Conservation (phyloP, 202 grass and related monocot species). For the Schoenoplectus triqueter region DNA sequence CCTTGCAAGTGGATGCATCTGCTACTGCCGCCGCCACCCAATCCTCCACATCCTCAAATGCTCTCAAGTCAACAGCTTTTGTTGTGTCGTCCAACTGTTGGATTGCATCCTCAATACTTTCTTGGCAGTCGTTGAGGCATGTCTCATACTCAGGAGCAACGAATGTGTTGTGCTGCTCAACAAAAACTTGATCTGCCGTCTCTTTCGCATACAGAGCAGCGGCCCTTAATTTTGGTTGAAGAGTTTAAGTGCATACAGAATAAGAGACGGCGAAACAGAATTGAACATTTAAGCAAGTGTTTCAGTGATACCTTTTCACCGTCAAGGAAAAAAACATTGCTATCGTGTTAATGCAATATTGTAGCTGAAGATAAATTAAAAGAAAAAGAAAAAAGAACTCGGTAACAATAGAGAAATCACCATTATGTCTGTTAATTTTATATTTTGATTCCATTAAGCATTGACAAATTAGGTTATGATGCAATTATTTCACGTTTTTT, state of each 20-base stretch:
- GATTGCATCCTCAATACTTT: conserved; percentile 65
- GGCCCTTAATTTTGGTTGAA: conserved; percentile 12
- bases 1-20: conserved; percentile 56
- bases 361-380: not conserved
- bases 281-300: not conserved
- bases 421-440: not conserved
- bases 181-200: conserved; percentile 32
- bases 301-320: no score
- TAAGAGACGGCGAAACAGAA: conserved; percentile 1
- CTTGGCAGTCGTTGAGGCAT: conserved; percentile 71
- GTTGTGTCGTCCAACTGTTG: conserved; percentile 65
- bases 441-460: not conserved
- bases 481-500: not conserved
- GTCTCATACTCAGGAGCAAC: conserved; percentile 39
- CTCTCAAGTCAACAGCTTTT: conserved; percentile 34
- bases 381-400: not conserved
- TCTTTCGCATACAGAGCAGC: conserved; percentile 36
- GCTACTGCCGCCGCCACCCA: conserved; percentile 47
- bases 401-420: not conserved
- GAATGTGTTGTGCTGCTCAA: not conserved
- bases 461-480: not conserved
- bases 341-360: not conserved
- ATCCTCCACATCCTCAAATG: conserved; percentile 38
- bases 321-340: not conserved
- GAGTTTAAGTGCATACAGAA: not conserved